phyloP scores from a whole-genome alignment of 2,329 filamentous ascomycete genomes.

The Geosmithia putterillii region DNA sequence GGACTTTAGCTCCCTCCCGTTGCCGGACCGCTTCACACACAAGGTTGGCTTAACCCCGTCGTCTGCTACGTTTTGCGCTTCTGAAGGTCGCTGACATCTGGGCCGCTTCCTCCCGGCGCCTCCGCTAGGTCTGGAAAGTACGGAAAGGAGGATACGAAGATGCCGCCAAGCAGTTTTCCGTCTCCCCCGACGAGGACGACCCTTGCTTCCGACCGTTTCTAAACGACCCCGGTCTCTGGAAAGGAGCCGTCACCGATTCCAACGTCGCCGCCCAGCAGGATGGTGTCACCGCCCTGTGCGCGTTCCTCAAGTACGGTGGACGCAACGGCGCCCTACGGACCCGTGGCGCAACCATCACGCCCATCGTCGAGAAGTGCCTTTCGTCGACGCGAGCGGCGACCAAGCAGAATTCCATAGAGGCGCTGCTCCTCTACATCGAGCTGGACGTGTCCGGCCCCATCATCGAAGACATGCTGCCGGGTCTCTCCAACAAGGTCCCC shows the following conservation, averaged over 20 bases:
- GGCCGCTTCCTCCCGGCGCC: too few species aligned
- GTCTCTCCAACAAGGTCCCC: constrained; percentile 76
- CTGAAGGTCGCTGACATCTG: background rate
- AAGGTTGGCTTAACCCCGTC: constrained; percentile 39
- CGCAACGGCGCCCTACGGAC: constrained; percentile 68
- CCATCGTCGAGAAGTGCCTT: constrained; percentile 85
- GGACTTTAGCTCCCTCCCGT: constrained; percentile 67
- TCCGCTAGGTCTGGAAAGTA: constrained; percentile 75
- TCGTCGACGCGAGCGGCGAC: constrained; percentile 78
- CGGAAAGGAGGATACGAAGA: constrained; percentile 92
- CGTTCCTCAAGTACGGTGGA: constrained; percentile 86
- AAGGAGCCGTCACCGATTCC: constrained; percentile 81
- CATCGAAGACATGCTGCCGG: constrained; percentile 79
- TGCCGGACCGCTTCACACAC: constrained; percentile 72
- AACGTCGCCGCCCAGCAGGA: constrained; percentile 97
- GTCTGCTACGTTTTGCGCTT: background rate
- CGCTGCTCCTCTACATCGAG: constrained; percentile 79
- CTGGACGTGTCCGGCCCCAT: constrained; percentile 76
- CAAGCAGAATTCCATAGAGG: constrained; percentile 78
- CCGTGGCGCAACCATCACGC: constrained; percentile 58
- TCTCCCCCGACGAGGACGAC: constrained; percentile 73
- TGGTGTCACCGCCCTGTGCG: constrained; percentile 73
- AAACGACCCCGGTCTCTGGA: constrained; percentile 78
- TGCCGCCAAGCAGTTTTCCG: constrained; percentile 74
- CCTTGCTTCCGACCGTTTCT: constrained; percentile 80